phyloP scores from a whole-genome alignment of 306 rosid genomes.

The Medicago truncatula region DNA sequence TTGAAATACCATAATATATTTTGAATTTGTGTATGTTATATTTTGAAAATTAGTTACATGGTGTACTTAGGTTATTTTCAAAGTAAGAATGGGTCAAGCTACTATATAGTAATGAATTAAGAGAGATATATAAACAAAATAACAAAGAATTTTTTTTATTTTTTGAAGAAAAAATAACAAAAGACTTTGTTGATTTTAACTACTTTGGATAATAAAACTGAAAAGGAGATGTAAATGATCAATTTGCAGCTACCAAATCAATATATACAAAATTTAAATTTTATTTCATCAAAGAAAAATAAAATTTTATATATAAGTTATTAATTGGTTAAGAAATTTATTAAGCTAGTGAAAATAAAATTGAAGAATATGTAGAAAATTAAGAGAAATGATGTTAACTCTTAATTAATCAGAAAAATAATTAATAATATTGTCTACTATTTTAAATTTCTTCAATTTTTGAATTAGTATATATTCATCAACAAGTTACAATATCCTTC shows the following conservation, averaged over 20 bases:
- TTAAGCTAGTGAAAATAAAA: too few relatives aligned
- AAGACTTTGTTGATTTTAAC: not conserved
- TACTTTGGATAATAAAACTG: not conserved
- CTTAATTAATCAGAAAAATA: not conserved
- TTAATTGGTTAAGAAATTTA: not conserved
- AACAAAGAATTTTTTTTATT: too few relatives aligned
- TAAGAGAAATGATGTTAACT: not conserved
- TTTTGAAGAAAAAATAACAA: not conserved
- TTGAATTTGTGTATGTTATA: not conserved
- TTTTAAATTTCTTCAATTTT: not conserved
- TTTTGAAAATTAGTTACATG: constrained; percentile 1
- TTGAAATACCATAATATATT: not conserved
- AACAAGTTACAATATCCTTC: not conserved
- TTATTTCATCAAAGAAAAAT: not conserved
- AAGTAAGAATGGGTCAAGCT: constrained; percentile 33
- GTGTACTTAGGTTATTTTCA: not conserved
- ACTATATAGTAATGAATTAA: not conserved
- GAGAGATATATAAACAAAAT: not conserved
- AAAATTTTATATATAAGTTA: not conserved
- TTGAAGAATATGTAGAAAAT: not conserved
- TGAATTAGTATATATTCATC: not conserved
- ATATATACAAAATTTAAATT: not conserved
- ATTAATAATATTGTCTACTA: not conserved
- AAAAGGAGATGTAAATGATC: not conserved
- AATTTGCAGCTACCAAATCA: not conserved